phyloP scores from a whole-genome alignment of 129 eudicot genomes.

The Helichrysum umbraculigerum region DNA sequence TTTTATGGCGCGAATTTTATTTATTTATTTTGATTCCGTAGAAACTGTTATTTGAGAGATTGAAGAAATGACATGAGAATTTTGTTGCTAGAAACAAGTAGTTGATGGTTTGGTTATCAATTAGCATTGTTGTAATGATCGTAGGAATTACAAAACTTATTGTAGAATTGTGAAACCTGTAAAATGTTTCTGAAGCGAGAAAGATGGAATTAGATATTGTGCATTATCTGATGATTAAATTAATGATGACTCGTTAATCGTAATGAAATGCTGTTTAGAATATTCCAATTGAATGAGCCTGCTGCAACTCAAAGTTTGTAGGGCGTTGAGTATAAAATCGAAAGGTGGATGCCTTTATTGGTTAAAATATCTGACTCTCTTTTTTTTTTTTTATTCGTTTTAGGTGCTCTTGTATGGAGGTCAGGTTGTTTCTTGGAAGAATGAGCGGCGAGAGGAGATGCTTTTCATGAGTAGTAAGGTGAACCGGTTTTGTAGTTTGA shows the following conservation, averaged over 20 bases:
- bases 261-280: neutral
- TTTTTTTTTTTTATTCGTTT: neutral
- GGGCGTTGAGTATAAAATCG: neutral
- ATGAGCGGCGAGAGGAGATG: constrained; percentile 73
- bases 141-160: neutral
- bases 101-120: neutral
- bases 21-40: neutral
- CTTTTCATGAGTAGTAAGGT: constrained; percentile 83
- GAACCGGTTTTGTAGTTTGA: constrained; percentile 13
- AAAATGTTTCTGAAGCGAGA: neutral
- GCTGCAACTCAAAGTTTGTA: neutral
- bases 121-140: neutral
- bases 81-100: neutral
- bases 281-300: neutral
- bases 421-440: constrained; percentile 88
- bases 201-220: neutral
- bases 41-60: neutral
- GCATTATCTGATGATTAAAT: neutral
- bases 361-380: constrained; percentile 4
- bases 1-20: neutral
- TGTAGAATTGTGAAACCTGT: neutral
- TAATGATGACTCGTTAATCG: neutral
- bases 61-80: neutral
- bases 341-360: neutral
- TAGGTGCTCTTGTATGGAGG: constrained; percentile 83